Evolutionary conservation across 108 stramenopile genomes (phyloP).

Genomic region (Nannochloropsis gaditana): DNA sequence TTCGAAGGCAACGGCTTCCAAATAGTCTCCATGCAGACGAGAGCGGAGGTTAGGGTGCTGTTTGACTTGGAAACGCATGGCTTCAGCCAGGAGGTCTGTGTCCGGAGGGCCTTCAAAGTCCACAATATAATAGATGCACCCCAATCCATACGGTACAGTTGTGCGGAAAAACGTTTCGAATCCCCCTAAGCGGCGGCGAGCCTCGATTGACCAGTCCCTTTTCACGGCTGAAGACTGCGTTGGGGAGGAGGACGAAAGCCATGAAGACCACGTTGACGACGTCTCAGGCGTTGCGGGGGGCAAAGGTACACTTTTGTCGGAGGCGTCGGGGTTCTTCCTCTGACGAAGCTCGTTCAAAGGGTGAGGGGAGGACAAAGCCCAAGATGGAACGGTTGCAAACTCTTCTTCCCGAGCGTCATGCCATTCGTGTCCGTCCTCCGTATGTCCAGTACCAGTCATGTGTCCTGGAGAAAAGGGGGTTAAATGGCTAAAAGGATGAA

Average conservation of each 20-base stretch:
- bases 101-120: slow-evolving; percentile 3
- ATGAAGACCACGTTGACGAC: neutral
- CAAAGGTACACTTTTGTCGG: neutral
- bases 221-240: neutral
- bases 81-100: slow-evolving; percentile 1
- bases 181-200: neutral
- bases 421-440: slow-evolving; percentile 16
- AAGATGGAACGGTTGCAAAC: neutral
- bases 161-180: neutral
- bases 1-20: neutral
- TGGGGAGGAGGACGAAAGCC: neutral
- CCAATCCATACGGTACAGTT: neutral
- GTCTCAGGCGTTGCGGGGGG: neutral
- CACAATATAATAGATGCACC: slow-evolving; percentile 12
- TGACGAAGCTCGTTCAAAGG: neutral
- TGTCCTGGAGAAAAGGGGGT: no score
- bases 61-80: slow-evolving; percentile 10
- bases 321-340: neutral
- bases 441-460: neutral
- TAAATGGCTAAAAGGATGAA: no score
- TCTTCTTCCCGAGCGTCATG: slow-evolving; percentile 14
- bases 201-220: neutral
- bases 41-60: slow-evolving; percentile 9
- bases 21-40: slow-evolving; percentile 1
- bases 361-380: neutral